These are phyloP conservation scores for Staphylotrichum longicolle DNA, from an alignment of 495 filamentous ascomycete species.

Conservation along the genomic window DNA sequence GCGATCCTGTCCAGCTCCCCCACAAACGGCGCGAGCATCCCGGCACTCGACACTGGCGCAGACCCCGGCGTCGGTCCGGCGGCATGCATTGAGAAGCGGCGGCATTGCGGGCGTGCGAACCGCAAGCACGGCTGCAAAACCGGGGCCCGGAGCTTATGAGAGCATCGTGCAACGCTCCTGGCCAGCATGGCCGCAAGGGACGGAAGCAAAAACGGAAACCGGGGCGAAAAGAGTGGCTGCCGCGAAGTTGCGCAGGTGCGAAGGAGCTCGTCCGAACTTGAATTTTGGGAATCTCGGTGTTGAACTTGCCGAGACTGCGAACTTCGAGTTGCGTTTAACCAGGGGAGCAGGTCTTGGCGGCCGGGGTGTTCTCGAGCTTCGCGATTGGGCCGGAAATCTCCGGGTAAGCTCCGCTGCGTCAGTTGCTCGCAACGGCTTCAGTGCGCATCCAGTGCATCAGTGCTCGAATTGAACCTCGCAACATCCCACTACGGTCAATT, in stretches of 20 bases:
- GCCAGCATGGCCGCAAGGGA: constrained; percentile 35
- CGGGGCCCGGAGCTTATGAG: constrained; percentile 31
- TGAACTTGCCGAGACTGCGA: constrained; percentile 16
- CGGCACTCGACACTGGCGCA: constrained; percentile 28
- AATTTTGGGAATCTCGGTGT: constrained; percentile 12
- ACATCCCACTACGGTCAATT: constrained; percentile 29
- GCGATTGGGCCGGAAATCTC: constrained; percentile 29
- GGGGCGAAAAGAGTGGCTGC: constrained; percentile 1
- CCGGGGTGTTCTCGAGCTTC: background rate
- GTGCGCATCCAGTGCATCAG: background rate
- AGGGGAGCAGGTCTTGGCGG: constrained; percentile 13
- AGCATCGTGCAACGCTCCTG: constrained; percentile 36
- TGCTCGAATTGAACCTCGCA: constrained; percentile 21
- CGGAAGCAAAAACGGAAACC: background rate
- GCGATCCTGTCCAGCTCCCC: constrained; percentile 84
- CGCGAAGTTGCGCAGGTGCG: constrained; percentile 11
- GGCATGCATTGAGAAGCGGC: constrained; percentile 45
- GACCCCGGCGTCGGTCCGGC: constrained; percentile 27
- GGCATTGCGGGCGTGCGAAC: constrained; percentile 35
- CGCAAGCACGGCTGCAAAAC: constrained; percentile 29
- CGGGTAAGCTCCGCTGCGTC: constrained; percentile 25
- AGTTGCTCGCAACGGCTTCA: constrained; percentile 15
- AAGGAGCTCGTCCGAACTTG: constrained; percentile 8
- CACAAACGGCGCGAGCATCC: constrained; percentile 64
- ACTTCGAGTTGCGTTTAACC: constrained; percentile 5